Conservation (phyloP, 2,329 filamentous ascomycete species). For the Cryphonectria japonica region DNA sequence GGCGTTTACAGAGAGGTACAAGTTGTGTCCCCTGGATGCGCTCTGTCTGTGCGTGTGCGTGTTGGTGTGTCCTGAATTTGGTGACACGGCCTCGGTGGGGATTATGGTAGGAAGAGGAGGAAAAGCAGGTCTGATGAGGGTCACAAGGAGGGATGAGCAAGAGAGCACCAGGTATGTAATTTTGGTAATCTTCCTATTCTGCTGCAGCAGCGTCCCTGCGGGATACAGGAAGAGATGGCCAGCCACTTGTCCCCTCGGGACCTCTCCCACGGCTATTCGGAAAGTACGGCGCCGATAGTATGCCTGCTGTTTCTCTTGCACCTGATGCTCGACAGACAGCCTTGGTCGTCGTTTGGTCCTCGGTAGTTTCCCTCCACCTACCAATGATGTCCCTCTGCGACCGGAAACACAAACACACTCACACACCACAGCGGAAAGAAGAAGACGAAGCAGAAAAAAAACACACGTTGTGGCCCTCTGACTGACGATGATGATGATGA, state of each 20-base stretch:
- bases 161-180: not conserved
- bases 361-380: no score
- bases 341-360: not conserved
- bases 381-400: not conserved
- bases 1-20: not conserved
- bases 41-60: no score
- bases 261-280: not conserved
- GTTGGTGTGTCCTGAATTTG: not conserved
- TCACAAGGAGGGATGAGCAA: not conserved
- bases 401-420: not conserved
- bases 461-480: not conserved
- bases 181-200: not conserved
- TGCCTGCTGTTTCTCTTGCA: conserved; percentile 1
- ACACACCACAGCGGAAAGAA: not conserved
- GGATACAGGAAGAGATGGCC: not conserved
- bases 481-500: conserved; percentile 14
- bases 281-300: not conserved
- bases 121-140: not conserved
- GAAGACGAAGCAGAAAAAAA: not conserved
- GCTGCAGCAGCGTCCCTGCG: not conserved
- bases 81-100: not conserved
- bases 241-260: not conserved
- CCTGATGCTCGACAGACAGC: not conserved
- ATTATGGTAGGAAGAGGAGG: not conserved
- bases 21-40: no score